Conservation (phyloP, 768 basidiomycete genomes). For the Udeniomyces megalosporus region DNA sequence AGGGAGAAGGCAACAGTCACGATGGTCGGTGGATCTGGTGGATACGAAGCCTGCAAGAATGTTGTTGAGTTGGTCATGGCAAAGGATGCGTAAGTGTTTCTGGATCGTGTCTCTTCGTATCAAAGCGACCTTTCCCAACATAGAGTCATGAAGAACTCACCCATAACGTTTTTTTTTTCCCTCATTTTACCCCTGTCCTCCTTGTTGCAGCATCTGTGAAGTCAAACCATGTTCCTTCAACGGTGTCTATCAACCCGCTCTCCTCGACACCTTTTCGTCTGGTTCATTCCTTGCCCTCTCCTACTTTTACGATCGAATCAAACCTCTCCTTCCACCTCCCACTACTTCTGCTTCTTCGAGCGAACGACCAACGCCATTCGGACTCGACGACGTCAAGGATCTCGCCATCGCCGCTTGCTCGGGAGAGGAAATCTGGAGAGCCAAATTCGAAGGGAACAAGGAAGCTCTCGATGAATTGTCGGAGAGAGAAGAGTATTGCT, state of each 20-base stretch:
- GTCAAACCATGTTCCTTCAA: constrained; percentile 91
- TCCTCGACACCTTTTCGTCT: constrained; percentile 68
- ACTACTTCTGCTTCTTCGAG: too few relatives aligned
- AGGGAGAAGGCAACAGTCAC: constrained; percentile 45
- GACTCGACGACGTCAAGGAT: constrained; percentile 19
- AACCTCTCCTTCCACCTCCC: constrained; percentile 56
- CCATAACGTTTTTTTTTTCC: not conserved
- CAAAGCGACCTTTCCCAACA: not conserved
- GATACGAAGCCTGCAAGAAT: constrained; percentile 69
- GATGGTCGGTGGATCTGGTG: constrained; percentile 71
- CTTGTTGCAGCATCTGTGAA: constrained; percentile 48
- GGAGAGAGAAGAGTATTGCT: constrained; percentile 80
- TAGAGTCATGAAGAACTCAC: not conserved
- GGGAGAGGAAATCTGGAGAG: constrained; percentile 46
- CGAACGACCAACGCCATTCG: constrained; percentile 22
- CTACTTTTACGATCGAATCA: constrained; percentile 91
- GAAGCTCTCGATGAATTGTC: constrained; percentile 51
- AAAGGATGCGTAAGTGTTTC: constrained; percentile 64
- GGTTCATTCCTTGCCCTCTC: constrained; percentile 83
- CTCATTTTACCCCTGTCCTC: not conserved
- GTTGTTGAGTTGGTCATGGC: constrained; percentile 78
- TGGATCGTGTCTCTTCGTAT: not conserved
- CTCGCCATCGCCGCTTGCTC: constrained; percentile 58
- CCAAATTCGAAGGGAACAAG: constrained; percentile 22
- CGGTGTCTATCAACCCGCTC: constrained; percentile 89